These are phyloP conservation scores for Saturnispora dispora DNA, from an alignment of 805 yeast species.

Conservation along the genomic window DNA sequence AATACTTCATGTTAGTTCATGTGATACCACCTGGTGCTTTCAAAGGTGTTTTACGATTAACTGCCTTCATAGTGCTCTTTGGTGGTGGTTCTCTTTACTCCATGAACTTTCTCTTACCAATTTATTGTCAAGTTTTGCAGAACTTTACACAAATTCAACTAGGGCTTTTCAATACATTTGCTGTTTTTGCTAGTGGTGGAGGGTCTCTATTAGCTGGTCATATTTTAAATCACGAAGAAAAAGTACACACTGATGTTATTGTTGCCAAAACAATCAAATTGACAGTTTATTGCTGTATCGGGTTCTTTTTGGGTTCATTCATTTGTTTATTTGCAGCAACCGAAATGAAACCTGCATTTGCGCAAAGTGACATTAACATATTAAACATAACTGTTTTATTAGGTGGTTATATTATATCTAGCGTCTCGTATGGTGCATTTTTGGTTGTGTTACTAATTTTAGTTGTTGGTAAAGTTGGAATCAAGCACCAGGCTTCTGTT, in stretches of 20 bases:
- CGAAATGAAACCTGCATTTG: conserved; percentile 19
- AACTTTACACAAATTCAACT: conserved; percentile 30
- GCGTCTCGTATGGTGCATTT: conserved; percentile 35
- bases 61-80: conserved; percentile 31
- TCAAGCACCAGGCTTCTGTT: conserved; percentile 38
- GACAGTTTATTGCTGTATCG: conserved; percentile 17
- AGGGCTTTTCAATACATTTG: conserved; percentile 34
- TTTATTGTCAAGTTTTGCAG: conserved; percentile 37
- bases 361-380: conserved; percentile 11
- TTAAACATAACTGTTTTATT: conserved; percentile 16
- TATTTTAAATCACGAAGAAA: conserved; percentile 22
- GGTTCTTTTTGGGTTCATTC: conserved; percentile 18
- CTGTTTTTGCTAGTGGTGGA: conserved; percentile 31
- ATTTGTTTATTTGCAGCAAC: conserved; percentile 14
- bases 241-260: conserved; percentile 13
- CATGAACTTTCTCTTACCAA: conserved; percentile 30
- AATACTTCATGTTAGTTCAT: conserved; percentile 28
- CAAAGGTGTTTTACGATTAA: conserved; percentile 31
- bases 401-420: conserved; percentile 25
- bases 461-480: conserved; percentile 36
- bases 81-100: conserved; percentile 31
- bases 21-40: conserved; percentile 33
- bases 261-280: conserved; percentile 18
- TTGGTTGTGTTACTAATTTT: conserved; percentile 32
- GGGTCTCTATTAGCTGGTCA: conserved; percentile 35